Conservation (phyloP, 176 grass and related monocot species). For the Canna indica region DNA sequence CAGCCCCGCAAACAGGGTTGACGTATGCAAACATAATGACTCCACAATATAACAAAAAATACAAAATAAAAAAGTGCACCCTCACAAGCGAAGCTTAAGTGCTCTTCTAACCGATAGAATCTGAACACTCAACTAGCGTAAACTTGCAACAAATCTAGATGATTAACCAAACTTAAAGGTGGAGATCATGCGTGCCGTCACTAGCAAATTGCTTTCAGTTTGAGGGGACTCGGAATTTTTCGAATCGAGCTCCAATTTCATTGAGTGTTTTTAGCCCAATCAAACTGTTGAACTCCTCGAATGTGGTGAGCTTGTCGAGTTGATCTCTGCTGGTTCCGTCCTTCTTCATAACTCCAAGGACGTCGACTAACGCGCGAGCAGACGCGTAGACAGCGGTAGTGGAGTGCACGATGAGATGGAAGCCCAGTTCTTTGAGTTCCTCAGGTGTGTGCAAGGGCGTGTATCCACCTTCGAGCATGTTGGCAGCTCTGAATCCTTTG, state of each 20-base stretch:
- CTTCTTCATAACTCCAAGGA: conserved; percentile 25
- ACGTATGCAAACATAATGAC: neutral
- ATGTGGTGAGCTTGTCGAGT: conserved; percentile 32
- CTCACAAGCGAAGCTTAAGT: neutral
- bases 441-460: conserved; percentile 38
- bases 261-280: conserved; percentile 31
- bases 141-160: neutral
- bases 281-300: conserved; percentile 39
- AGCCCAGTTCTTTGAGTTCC: conserved; percentile 40
- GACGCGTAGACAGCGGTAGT: conserved; percentile 36
- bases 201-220: neutral
- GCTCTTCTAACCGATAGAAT: too few relatives aligned
- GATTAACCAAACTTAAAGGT: neutral
- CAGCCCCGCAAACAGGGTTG: neutral
- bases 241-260: conserved; percentile 24
- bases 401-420: conserved; percentile 32
- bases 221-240: neutral
- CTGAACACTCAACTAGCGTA: neutral
- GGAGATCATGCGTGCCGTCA: neutral
- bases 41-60: neutral
- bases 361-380: conserved; percentile 28
- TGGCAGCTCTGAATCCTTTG: conserved; percentile 22
- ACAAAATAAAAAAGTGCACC: neutral
- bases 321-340: conserved; percentile 28
- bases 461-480: conserved; percentile 40